A percentile compares a stretch with the other conserved stretches of the same genome.
phyloP scores from a whole-genome alignment of 2,329 filamentous ascomycete genomes.

The Phialemoniopsis sp. region DNA sequence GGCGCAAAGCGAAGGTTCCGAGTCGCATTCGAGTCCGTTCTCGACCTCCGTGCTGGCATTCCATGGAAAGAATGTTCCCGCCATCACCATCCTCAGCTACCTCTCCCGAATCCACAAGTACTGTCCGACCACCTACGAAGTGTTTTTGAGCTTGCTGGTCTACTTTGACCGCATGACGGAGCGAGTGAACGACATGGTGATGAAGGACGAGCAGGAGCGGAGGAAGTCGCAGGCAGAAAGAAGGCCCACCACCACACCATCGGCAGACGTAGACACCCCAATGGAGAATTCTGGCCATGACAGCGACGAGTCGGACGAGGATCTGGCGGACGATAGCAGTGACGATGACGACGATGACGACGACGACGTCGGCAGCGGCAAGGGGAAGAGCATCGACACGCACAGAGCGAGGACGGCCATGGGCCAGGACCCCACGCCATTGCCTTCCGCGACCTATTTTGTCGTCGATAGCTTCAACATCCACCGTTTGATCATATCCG shows the following conservation, averaged over 20 bases:
- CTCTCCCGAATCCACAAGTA: slow-evolving; percentile 97
- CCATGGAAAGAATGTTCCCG: slow-evolving; percentile 96
- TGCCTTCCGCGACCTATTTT: slow-evolving; percentile 57
- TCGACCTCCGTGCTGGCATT: slow-evolving; percentile 79
- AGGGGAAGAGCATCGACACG: slow-evolving; percentile 16
- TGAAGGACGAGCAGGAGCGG: slow-evolving; percentile 58
- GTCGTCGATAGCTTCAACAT: slow-evolving; percentile 99
- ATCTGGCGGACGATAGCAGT: slow-evolving; percentile 45
- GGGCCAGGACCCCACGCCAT: slow-evolving; percentile 9
- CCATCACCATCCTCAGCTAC: slow-evolving; percentile 95
- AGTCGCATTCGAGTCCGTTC: slow-evolving; percentile 59
- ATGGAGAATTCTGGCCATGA: slow-evolving; percentile 29
- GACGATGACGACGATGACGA: slow-evolving; percentile 29
- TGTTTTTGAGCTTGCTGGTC: slow-evolving; percentile 89
- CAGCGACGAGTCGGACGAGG: slow-evolving; percentile 43
- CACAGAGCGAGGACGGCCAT: neutral
- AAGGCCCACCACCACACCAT: neutral
- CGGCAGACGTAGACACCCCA: slow-evolving; percentile 21
- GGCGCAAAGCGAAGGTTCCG: slow-evolving; percentile 32
- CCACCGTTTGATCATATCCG: slow-evolving; percentile 91
- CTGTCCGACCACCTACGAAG: slow-evolving; percentile 96
- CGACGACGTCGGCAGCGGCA: slow-evolving; percentile 16
- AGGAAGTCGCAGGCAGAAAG: slow-evolving; percentile 13
- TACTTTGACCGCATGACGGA: slow-evolving; percentile 99
- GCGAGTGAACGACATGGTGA: slow-evolving; percentile 78